Percentiles rank a stretch among this genome's conserved stretches.
These are phyloP conservation scores for Gyrodon lividus DNA, from an alignment of 768 basidiomycete species.

Conservation along the genomic window DNA sequence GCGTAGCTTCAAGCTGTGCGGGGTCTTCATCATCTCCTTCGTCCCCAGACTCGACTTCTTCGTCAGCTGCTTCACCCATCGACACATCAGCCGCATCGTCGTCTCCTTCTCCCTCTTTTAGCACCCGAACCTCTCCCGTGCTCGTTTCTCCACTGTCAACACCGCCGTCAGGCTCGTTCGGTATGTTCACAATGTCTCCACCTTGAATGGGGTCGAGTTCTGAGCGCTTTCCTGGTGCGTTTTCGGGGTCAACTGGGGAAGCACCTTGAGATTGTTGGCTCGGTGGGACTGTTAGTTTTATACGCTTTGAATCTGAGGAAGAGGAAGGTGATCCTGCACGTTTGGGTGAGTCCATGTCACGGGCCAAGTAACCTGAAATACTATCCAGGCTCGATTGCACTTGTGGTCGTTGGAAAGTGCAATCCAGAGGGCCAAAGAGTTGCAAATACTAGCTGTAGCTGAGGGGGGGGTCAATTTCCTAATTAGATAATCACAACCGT, in stretches of 20 bases:
- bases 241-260: conserved; percentile 72
- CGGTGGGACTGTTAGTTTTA: conserved; percentile 50
- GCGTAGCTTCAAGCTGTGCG: conserved; percentile 77
- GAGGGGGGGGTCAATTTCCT: background rate
- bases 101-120: conserved; percentile 57
- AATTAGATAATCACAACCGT: background rate
- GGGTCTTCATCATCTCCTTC: conserved; percentile 86
- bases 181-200: conserved; percentile 77
- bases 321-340: conserved; percentile 59
- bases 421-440: too few species aligned
- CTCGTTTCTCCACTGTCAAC: conserved; percentile 20
- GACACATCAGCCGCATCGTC: conserved; percentile 75
- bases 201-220: conserved; percentile 84
- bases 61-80: conserved; percentile 77
- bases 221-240: conserved; percentile 80
- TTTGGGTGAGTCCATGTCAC: conserved; percentile 62
- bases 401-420: too few species aligned
- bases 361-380: conserved; percentile 26
- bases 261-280: conserved; percentile 60
- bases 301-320: conserved; percentile 55
- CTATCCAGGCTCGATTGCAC: too few species aligned
- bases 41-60: conserved; percentile 74
- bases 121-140: conserved; percentile 35
- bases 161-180: conserved; percentile 32
- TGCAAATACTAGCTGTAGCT: background rate